These are phyloP conservation scores for Eutypa lata DNA, from an alignment of 2,329 filamentous ascomycete species.

Conservation along the genomic window DNA sequence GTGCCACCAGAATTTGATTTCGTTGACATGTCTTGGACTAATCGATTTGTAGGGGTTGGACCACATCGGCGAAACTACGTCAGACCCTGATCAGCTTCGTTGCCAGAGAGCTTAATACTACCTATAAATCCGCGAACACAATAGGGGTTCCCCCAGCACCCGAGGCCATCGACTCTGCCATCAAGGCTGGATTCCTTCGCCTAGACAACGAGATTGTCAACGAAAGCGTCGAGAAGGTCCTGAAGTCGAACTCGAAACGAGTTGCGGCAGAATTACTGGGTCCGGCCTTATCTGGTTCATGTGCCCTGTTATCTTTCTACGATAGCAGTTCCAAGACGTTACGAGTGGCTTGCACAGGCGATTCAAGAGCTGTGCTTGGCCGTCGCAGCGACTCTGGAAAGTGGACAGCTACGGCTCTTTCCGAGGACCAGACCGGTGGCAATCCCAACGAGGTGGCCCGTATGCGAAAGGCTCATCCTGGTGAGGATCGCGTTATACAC, in stretches of 20 bases:
- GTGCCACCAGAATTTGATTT: constrained; percentile 26
- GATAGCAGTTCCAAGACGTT: constrained; percentile 83
- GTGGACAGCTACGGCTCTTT: constrained; percentile 88
- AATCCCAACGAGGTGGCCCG: constrained; percentile 82
- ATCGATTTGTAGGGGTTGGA: constrained; percentile 72
- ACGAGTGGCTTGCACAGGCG: constrained; percentile 91
- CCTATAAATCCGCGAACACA: constrained; percentile 74
- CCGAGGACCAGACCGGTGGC: constrained; percentile 88
- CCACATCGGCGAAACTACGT: constrained; percentile 91
- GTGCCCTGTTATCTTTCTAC: constrained; percentile 93
- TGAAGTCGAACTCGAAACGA: constrained; percentile 85
- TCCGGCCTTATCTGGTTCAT: constrained; percentile 93
- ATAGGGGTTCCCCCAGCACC: constrained; percentile 62
- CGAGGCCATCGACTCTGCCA: constrained; percentile 82
- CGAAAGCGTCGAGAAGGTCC: constrained; percentile 85
- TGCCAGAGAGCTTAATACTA: constrained; percentile 85
- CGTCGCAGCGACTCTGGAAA: constrained; percentile 75
- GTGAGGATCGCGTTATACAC: constrained; percentile 80
- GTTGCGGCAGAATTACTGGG: constrained; percentile 88
- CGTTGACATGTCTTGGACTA: constrained; percentile 2
- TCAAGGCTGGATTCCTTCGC: constrained; percentile 85
- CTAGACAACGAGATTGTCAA: constrained; percentile 94
- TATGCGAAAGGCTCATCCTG: constrained; percentile 81
- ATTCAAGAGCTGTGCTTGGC: constrained; percentile 91
- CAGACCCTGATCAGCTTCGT: constrained; percentile 91